These are phyloP conservation scores for Chalciporus chontae DNA, from an alignment of 768 basidiomycete genomes.

Conservation along the genomic window DNA sequence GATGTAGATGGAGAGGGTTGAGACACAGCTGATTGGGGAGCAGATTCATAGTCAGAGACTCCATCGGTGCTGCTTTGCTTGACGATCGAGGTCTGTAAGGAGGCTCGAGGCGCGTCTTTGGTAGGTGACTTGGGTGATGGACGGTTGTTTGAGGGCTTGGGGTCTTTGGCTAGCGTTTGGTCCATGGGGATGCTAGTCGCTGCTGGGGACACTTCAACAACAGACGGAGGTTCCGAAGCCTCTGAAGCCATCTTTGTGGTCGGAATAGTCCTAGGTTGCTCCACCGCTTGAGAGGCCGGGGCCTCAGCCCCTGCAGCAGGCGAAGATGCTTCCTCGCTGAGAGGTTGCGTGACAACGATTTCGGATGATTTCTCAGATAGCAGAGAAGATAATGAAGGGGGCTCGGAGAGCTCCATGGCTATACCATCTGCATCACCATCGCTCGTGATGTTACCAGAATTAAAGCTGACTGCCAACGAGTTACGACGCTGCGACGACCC, in stretches of 20 bases:
- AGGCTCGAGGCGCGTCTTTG: conserved; percentile 2
- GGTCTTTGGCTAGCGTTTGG: neutral
- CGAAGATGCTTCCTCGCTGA: neutral
- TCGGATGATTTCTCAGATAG: conserved; percentile 12
- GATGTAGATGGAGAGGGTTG: conserved; percentile 4
- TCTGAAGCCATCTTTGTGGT: neutral
- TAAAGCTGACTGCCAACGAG: conserved; percentile 26
- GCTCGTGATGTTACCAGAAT: conserved; percentile 17
- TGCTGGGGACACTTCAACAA: neutral
- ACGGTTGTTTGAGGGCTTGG: neutral
- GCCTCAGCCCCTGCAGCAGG: neutral
- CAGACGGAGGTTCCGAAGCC: conserved; percentile 1
- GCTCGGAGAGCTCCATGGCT: conserved; percentile 1
- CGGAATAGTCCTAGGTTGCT: neutral
- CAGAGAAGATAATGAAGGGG: conserved; percentile 4
- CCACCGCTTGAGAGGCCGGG: conserved; percentile 1
- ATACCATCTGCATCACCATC: conserved; percentile 6
- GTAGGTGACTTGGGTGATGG: neutral
- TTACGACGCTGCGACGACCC: conserved; percentile 22
- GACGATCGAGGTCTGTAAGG: neutral
- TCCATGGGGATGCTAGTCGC: neutral
- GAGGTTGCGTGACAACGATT: neutral
- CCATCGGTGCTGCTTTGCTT: conserved; percentile 5
- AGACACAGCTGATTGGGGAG: conserved; percentile 13
- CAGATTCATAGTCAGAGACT: conserved; percentile 13